phyloP scores from a whole-genome alignment of 2,329 filamentous ascomycete species.

The Akanthomyces muscarius region DNA sequence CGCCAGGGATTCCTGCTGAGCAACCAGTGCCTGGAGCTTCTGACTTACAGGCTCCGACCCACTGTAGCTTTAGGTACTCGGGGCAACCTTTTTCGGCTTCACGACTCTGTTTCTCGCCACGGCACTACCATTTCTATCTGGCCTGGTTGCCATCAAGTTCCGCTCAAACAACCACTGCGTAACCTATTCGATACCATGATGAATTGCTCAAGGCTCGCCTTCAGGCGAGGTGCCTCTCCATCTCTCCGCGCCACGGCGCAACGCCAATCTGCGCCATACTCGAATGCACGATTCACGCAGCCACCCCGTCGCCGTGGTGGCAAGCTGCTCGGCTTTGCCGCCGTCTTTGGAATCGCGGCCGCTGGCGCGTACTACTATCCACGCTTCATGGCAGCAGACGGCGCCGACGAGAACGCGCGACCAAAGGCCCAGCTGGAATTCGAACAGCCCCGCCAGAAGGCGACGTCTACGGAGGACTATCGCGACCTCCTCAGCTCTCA shows the following conservation, averaged over 20 bases:
- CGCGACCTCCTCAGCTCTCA: conserved; percentile 76
- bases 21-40: neutral
- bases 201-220: neutral
- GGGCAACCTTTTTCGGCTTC: neutral
- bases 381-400: conserved; percentile 28
- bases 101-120: neutral
- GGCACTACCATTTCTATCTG: neutral
- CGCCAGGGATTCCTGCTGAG: neutral
- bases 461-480: conserved; percentile 64
- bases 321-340: conserved; percentile 29
- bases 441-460: conserved; percentile 59
- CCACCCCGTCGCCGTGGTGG: conserved; percentile 25
- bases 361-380: conserved; percentile 38
- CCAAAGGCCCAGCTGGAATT: conserved; percentile 57
- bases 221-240: neutral
- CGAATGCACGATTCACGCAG: conserved; percentile 13
- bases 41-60: neutral
- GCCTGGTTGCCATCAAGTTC: neutral
- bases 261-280: conserved; percentile 5
- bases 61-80: neutral
- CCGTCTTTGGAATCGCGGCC: conserved; percentile 37
- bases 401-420: conserved; percentile 18
- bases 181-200: neutral
- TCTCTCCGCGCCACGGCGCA: conserved; percentile 7
- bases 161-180: neutral